Base-by-base conservation (phyloP, 352 stramenopile genomes). In the Pythium insidiosum region DNA sequence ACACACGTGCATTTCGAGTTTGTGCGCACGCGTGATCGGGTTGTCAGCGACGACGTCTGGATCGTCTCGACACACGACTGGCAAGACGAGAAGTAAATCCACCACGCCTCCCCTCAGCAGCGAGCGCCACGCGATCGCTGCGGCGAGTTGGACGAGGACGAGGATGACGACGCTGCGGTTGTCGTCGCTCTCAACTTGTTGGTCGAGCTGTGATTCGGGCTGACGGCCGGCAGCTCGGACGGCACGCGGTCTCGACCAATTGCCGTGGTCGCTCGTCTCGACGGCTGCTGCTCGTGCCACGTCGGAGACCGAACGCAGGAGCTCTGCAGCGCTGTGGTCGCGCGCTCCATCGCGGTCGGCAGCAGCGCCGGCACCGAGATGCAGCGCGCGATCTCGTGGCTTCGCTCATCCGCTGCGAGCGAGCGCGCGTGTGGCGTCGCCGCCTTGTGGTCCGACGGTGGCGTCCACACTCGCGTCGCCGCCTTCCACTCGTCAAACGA, bases 401-500 rank as follows among this genome's bases (percentile, higher is more conserved):
- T 49, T 20, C 42, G 47, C 22, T 69, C 51, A n/a, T n/a, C n/a
- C n/a, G n/a, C n/a, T n/a, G n/a, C n/a, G n/a, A n/a, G n/a, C n/a
- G n/a, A n/a, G n/a, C n/a, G n/a, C n/a, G n/a, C n/a, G n/a, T n/a
- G n/a, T 6, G 68, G 70, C 2, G 61, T 83, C 1, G 49, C 23
- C 0, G 49, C 33, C 43, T 30, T 61, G 34, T n/a, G 45, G 26
- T 5, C 26, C 26, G 9, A 45, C 6, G 26, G n/a, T 0, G 49
- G 43, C 28, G 42, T 63, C 73, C 71, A 86, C 19, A 86, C 66
- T 10, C 64, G 63, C 4, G 68, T 86, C 18, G 51, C 48, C 2
- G 42, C 37, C 41, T 83, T 84, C 73, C 73, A 86, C 20, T 84
- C 70, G 6, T 86, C 68, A 42, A 86, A 83, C 29, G 47, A 69